Evolutionary conservation across 2,329 filamentous ascomycete genomes (phyloP).

Genomic region (Arthrobotrys iridis): DNA sequence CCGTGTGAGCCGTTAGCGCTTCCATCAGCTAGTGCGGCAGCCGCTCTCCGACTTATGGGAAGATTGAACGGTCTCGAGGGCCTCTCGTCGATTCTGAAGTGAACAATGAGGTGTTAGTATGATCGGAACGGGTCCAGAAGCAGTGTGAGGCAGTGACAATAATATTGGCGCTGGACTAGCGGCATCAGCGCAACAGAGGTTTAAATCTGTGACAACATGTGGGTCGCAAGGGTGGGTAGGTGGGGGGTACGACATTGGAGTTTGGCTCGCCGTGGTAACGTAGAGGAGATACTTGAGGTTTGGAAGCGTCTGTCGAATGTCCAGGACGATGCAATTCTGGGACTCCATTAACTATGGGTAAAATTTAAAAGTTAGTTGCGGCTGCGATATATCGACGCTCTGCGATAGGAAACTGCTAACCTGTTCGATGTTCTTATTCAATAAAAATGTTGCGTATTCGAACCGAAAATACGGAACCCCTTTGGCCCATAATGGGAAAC

Average conservation of each 20-base stretch:
- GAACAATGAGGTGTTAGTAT: constrained; percentile 52
- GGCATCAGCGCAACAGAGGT: constrained; percentile 23
- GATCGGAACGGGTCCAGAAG: constrained; percentile 36
- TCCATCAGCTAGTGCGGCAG: constrained; percentile 39
- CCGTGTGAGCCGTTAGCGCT: constrained; percentile 17
- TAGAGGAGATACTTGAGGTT: constrained; percentile 94
- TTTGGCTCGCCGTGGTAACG: constrained; percentile 80
- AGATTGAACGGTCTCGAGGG: constrained; percentile 52
- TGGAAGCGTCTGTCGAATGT: constrained; percentile 89
- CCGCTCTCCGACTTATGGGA: constrained; percentile 46
- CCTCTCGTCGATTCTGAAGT: constrained; percentile 53
- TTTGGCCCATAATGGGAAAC: constrained; percentile 82
- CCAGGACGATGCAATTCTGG: constrained; percentile 80
- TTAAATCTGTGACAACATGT: constrained; percentile 31
- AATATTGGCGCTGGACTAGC: constrained; percentile 12
- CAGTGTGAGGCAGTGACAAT: not conserved
- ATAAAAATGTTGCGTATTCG: constrained; percentile 93
- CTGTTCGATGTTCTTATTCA: constrained; percentile 90
- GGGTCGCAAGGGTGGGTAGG: constrained; percentile 40
- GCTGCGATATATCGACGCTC: too few species aligned
- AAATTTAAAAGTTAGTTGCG: not conserved
- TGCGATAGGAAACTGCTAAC: constrained; percentile 18
- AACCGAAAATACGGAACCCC: constrained; percentile 84
- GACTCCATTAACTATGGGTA: constrained; percentile 66
- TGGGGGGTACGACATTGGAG: constrained; percentile 53